Evolutionary conservation across 495 filamentous ascomycete species (phyloP).

Genomic region (Aspergillus coremiiformis): DNA sequence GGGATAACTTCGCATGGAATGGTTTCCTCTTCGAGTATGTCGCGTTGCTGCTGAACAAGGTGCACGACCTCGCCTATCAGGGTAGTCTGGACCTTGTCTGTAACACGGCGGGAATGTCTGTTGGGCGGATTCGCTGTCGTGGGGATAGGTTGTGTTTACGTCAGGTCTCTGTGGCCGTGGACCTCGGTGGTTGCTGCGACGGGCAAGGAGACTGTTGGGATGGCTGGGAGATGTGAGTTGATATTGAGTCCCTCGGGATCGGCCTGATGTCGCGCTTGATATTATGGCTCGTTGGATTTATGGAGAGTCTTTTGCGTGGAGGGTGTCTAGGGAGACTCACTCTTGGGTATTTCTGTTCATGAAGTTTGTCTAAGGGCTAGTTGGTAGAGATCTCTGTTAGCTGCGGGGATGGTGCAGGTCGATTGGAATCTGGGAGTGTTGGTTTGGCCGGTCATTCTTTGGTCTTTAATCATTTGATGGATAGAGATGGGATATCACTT

Average conservation of each 20-base stretch:
- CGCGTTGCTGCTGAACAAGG: conserved; percentile 27
- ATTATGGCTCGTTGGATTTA: conserved; percentile 30
- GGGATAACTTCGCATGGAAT: conserved; percentile 21
- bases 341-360: too few relatives aligned
- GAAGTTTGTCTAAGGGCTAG: too few relatives aligned
- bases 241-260: conserved; percentile 25
- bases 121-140: conserved; percentile 33
- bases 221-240: neutral
- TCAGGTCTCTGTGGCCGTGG: conserved; percentile 33
- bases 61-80: conserved; percentile 39
- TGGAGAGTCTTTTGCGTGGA: conserved; percentile 19
- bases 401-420: too few relatives aligned
- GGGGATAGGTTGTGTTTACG: conserved; percentile 37
- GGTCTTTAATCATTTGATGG: too few relatives aligned
- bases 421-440: too few relatives aligned
- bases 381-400: too few relatives aligned
- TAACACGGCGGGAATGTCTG: conserved; percentile 38
- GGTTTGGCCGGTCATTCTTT: too few relatives aligned
- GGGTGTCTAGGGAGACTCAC: too few relatives aligned
- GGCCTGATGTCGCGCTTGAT: conserved; percentile 29
- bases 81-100: conserved; percentile 41
- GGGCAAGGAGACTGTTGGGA: conserved; percentile 15
- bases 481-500: too few relatives aligned
- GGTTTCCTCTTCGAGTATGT: conserved; percentile 15
- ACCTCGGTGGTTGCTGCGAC: conserved; percentile 12